Evolutionary conservation across 2,329 filamentous ascomycete species (phyloP), one percentile per base, ranked within the genome.

Genomic region (Cercospora janseana): DNA sequence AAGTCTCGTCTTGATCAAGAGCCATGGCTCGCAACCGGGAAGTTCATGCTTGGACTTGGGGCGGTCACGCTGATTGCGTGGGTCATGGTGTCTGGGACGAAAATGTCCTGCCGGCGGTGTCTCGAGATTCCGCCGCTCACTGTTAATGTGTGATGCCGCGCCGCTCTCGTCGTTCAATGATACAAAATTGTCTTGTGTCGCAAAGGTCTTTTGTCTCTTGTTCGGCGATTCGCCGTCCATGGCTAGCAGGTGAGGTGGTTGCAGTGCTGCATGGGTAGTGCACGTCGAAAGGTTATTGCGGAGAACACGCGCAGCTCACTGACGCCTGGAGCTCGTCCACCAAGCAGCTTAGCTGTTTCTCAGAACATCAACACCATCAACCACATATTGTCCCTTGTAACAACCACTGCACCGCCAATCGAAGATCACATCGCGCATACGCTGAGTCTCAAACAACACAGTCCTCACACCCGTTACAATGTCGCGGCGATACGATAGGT

Each of bases 1-100:
- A 55, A 92, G 83, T 66, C 89, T 96, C 1, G 93, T 98, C 66
- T 86, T 88, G n/a, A 98, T 88, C 3, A 98, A 75, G 0, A 95
- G 72, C 93, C 93, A 98, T 12, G 90, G 87, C 60, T 87, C 85
- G 61, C 83, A 87, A 2, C 85, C 85, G 0, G 90, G 90, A 37
- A 98, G 93, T 4, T 78, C 66, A 49, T 87, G 80, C 66, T 88
- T 91, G 21, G 84, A 83, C 69, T 86, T 88, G 2, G 93, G 93
- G 57, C 86, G 85, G 67, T 97, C 93, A 37, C 79, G 70, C 59
- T 72, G 65, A 56, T 70, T 63, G 59, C 58, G 61, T 18, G 24
- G 43, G 16, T 46, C 31, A 34, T 46, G 44, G 6, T 23, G 35
- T 6, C 12, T 24, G 41, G 10, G 18, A 42, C 46, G 10, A 40